phyloP scores from a whole-genome alignment of 2,329 filamentous ascomycete species.

The Pseudocercospora macadamiae region DNA sequence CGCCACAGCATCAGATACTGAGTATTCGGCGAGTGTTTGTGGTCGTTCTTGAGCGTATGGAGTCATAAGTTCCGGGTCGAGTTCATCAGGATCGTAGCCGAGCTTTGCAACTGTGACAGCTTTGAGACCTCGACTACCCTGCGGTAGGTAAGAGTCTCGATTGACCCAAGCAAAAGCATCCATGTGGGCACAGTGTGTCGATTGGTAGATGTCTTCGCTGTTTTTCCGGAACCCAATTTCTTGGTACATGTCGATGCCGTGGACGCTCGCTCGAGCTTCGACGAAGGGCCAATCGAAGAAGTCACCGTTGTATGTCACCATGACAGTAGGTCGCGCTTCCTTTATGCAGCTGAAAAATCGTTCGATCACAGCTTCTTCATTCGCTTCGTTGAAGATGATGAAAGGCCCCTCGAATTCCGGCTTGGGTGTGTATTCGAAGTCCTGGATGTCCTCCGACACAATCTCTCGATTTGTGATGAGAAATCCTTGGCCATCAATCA shows the following conservation, averaged over 20 bases:
- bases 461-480: constrained; percentile 98
- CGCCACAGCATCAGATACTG: constrained; percentile 96
- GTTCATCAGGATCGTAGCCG: constrained; percentile 95
- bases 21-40: constrained; percentile 95
- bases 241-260: constrained; percentile 98
- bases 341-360: constrained; percentile 96
- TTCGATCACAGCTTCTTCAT: constrained; percentile 85
- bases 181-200: constrained; percentile 95
- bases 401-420: constrained; percentile 95
- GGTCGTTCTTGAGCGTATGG: constrained; percentile 83
- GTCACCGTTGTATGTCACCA: constrained; percentile 99
- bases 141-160: constrained; percentile 94
- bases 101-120: constrained; percentile 97
- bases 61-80: constrained; percentile 97
- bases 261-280: constrained; percentile 86
- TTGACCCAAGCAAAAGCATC: constrained; percentile 99
- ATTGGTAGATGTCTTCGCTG: constrained; percentile 93
- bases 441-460: constrained; percentile 93
- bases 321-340: constrained; percentile 89
- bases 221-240: constrained; percentile 98
- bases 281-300: constrained; percentile 99
- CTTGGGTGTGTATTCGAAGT: constrained; percentile 98
- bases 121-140: constrained; percentile 95
- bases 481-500: constrained; percentile 98
- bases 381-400: constrained; percentile 96